phyloP scores from a whole-genome alignment of 1,284 basidiomycete genomes.

The Malassezia japonica region DNA sequence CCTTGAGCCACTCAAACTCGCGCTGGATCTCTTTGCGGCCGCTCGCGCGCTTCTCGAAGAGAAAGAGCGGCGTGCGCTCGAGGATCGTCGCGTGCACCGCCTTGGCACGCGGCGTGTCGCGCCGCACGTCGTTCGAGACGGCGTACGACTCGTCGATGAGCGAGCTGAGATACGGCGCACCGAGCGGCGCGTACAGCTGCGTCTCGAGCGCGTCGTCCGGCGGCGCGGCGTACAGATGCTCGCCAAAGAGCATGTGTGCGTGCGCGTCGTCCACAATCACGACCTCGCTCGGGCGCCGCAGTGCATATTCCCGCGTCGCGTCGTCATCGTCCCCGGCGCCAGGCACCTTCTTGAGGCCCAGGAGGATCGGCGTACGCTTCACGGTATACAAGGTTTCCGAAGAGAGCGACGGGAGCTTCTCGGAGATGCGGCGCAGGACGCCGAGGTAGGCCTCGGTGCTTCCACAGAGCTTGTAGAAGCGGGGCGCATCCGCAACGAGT shows the following conservation, averaged over 20 bases:
- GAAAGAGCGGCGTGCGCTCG: conserved; percentile 81
- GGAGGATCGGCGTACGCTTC: conserved; percentile 62
- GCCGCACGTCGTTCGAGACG: conserved; percentile 50
- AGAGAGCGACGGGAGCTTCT: conserved; percentile 61
- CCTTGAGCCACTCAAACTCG: conserved; percentile 65
- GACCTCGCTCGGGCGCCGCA: conserved; percentile 42
- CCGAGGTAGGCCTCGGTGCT: conserved; percentile 60
- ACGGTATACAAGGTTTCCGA: conserved; percentile 57
- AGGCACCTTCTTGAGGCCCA: conserved; percentile 55
- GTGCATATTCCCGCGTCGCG: conserved; percentile 39
- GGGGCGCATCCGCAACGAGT: conserved; percentile 52
- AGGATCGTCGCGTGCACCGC: conserved; percentile 54
- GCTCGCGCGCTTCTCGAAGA: conserved; percentile 71
- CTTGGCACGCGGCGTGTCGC: conserved; percentile 30
- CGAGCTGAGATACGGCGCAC: conserved; percentile 60
- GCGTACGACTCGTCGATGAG: conserved; percentile 69
- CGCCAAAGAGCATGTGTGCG: conserved; percentile 45
- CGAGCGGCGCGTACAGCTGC: conserved; percentile 50
- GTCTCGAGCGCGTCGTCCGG: conserved; percentile 74
- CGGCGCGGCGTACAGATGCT: conserved; percentile 62
- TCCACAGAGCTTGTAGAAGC: conserved; percentile 62
- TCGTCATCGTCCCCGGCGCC: conserved; percentile 37
- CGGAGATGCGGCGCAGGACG: conserved; percentile 72
- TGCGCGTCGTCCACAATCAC: conserved; percentile 47
- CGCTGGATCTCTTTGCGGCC: conserved; percentile 57